Evolutionary conservation across 202 grass and related monocot species (phyloP), one percentile per base, ranked within the genome.

Genomic region (Setaria viridis): DNA sequence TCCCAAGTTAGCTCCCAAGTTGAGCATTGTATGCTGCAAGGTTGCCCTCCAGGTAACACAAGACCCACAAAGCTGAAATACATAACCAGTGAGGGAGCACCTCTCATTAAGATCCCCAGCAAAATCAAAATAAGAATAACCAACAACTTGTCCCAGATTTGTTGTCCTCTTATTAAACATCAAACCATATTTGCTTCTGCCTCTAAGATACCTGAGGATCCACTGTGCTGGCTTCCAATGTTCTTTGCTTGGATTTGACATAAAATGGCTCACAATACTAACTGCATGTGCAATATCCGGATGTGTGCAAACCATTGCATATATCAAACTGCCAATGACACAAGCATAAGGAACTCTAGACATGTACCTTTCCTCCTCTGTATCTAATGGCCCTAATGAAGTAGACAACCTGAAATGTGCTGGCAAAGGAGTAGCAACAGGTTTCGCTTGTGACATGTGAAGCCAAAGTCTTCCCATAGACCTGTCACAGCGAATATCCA

Each of bases 151-250:
- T 56, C 17, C 0, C 0, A 30, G 16, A 55, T 74, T 55, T 34
- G 9, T n/a, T 55, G 9, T 9, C 15, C 15, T 55, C 20, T 74
- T 29, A 55, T 51, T 29, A 53, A 53, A 51, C 29, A 73, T 73
- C 29, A 16, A 73, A 53, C 70, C 25, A 73, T 51, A 32, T 73
- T 30, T 53, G 47, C 45, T 51, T 73, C 14, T 73, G 70, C 46
- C 70, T 51, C 13, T 7, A 20, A 54, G 71, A 2, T 35, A 54
- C 0, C 6, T 0, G 14, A 54, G 15, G 42, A 45, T 45, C 25
- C 42, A 45, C 7, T 45, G 42, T 45, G 7, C 42, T 45, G 42
- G 4, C 6, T 74, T 74, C 8, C 15, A 35, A 54, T 74, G 8
- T 35, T 74, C 15, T 74, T 74, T 54, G 2, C 8, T 0, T 35